Base-by-base conservation (phyloP, 345 rosid species). In the Eucalyptus pumila region DNA sequence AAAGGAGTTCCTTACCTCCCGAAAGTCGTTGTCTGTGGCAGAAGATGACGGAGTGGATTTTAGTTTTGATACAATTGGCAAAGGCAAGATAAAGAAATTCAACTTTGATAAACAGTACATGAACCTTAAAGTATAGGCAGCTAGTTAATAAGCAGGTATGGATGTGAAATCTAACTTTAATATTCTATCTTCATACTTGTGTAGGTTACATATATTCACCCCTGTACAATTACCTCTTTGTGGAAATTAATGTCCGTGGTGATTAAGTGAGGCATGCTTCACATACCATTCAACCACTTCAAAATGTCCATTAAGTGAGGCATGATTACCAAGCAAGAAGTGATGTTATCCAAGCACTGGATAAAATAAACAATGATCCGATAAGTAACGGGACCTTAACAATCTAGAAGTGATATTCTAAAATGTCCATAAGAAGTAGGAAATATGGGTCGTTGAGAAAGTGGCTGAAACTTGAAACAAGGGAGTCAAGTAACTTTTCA, bases 31-130 rank as follows among this genome's bases (percentile, higher is more conserved):
- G 93, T 90, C 98, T 15, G 89, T 90, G 85, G 88, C 93, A 54
- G 94, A 91, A 80, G 94, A 95, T 91, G 96, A 95, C 51, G 87
- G 91, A 44, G 90, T 95, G 94, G 96, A 97, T 91, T 96, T 96
- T 90, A 90, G 87, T 93, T 95, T 95, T 91, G 94, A 90, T 67
- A 58, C 92, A 26, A 87, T 91, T 89, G 89, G 95, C 58, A 95
- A 85, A 87, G 95, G 95, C 81, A 93, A 93, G 90, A 94, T 93
- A 89, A 96, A 96, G 91, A 87, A 91, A 89, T 93, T 95, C 91
- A 93, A 93, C 90, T 94, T 95, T 91, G 98, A 89, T n/a, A 95
- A 93, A 87, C 87, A 96, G 98, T 98, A 94, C 94, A 97, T 13
- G 17, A 62, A 62, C 4, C 34, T 62, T 30, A 62, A 24, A 24